These are phyloP conservation scores for Schizochytrium sp. DNA, from an alignment of 108 stramenopile genomes.

Conservation along the genomic window DNA sequence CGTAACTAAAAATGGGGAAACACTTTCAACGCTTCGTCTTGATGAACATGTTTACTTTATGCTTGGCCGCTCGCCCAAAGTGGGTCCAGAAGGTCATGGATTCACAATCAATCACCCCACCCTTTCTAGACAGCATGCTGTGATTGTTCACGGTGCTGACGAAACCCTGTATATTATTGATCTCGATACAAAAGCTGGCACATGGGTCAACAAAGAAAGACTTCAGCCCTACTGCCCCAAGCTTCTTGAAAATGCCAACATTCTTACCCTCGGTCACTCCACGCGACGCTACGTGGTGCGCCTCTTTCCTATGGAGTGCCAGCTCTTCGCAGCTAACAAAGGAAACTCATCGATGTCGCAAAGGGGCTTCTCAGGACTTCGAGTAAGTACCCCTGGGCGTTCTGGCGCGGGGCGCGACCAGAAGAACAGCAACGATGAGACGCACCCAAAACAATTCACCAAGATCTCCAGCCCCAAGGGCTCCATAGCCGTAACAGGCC, in stretches of 20 bases:
- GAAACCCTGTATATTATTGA: constrained; percentile 57
- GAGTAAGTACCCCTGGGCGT: constrained; percentile 14
- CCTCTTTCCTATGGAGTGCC: constrained; percentile 39
- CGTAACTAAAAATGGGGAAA: constrained; percentile 48
- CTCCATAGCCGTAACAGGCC: not conserved
- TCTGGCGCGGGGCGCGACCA: constrained; percentile 22
- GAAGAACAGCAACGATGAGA: not conserved
- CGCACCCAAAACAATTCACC: not conserved
- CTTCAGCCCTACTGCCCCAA: constrained; percentile 55
- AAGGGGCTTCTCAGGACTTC: not conserved
- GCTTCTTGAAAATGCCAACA: constrained; percentile 45
- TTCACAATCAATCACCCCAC: constrained; percentile 47
- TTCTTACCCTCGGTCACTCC: constrained; percentile 30
- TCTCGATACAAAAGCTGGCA: constrained; percentile 20
- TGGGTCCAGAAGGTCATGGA: not conserved
- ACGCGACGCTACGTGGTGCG: constrained; percentile 51
- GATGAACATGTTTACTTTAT: constrained; percentile 35
- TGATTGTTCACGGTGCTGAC: constrained; percentile 46
- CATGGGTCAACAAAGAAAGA: constrained; percentile 38
- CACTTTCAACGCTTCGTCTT: constrained; percentile 35
- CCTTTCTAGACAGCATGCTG: constrained; percentile 49
- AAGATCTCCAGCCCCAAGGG: not conserved
- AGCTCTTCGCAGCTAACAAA: not conserved
- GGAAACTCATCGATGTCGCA: not conserved
- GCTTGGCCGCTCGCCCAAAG: constrained; percentile 45